phyloP scores from a whole-genome alignment of 805 yeast species.

The Candida silvicultrix region DNA sequence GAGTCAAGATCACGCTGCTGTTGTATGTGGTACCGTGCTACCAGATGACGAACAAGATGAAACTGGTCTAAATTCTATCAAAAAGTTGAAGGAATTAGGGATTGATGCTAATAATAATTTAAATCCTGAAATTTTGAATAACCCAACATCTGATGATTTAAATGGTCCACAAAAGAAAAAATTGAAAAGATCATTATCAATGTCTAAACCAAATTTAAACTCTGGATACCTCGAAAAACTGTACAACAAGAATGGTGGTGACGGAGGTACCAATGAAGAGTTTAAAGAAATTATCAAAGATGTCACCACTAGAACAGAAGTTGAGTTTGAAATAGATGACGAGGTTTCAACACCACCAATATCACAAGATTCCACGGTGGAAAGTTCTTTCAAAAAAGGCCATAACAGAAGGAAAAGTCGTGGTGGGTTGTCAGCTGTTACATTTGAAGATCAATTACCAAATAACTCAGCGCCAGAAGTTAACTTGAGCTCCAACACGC shows the following conservation, averaged over 20 bases:
- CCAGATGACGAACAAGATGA: constrained; percentile 52
- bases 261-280: constrained; percentile 3
- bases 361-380: background rate
- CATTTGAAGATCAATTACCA: constrained; percentile 11
- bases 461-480: no score
- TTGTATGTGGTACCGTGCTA: constrained; percentile 53
- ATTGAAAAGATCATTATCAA: constrained; percentile 6
- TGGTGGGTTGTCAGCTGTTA: constrained; percentile 21
- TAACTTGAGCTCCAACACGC: background rate
- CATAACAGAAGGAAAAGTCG: constrained; percentile 22
- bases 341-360: constrained; percentile 1
- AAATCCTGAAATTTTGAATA: constrained; percentile 13
- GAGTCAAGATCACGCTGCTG: constrained; percentile 70
- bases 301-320: constrained; percentile 14
- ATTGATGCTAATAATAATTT: constrained; percentile 38
- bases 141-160: background rate
- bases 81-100: constrained; percentile 27
- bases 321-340: constrained; percentile 10
- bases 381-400: constrained; percentile 8
- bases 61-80: constrained; percentile 36
- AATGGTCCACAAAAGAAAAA: constrained; percentile 15
- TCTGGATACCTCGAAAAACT: constrained; percentile 12
- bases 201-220: background rate
- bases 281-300: constrained; percentile 18
- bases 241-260: constrained; percentile 2